Evolutionary conservation across 371 early-diverging fungal genomes (phyloP).

Genomic region (Mucor irregularis): DNA sequence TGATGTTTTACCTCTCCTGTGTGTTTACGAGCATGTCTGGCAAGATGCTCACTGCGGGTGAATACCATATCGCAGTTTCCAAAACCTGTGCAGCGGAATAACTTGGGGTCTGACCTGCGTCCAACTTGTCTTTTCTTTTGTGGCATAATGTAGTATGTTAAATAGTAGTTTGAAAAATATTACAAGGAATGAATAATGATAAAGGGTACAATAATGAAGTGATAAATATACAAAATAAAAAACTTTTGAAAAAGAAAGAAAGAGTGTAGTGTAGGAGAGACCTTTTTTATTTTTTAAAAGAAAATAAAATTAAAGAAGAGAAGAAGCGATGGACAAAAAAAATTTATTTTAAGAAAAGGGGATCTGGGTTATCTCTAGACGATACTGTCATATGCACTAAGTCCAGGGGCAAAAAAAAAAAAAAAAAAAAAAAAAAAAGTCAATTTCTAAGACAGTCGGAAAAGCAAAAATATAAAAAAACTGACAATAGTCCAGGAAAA

Average conservation of each 20-base stretch:
- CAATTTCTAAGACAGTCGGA: neutral
- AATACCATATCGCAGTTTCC: conserved; percentile 57
- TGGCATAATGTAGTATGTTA: conserved; percentile 13
- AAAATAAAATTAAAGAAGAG: neutral
- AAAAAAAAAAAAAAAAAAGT: neutral
- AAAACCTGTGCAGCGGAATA: conserved; percentile 52
- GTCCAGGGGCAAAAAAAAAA: conserved; percentile 13
- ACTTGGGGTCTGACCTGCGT: conserved; percentile 32
- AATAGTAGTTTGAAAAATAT: neutral
- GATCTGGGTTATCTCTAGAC: conserved; percentile 3
- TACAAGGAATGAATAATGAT: neutral
- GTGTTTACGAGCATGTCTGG: conserved; percentile 58
- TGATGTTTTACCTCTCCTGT: conserved; percentile 61
- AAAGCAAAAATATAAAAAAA: neutral
- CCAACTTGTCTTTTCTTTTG: conserved; percentile 16
- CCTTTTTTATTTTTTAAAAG: no score
- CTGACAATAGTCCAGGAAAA: neutral
- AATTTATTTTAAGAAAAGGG: neutral
- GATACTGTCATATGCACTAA: conserved; percentile 10
- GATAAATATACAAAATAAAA: neutral
- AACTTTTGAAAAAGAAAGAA: neutral
- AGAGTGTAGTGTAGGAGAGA: no score
- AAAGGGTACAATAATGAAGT: neutral
- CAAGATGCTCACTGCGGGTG: conserved; percentile 54
- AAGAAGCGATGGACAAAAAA: neutral